These are phyloP conservation scores for Eragrostis curvula DNA, from an alignment of 176 grass and related monocot species.

Conservation along the genomic window DNA sequence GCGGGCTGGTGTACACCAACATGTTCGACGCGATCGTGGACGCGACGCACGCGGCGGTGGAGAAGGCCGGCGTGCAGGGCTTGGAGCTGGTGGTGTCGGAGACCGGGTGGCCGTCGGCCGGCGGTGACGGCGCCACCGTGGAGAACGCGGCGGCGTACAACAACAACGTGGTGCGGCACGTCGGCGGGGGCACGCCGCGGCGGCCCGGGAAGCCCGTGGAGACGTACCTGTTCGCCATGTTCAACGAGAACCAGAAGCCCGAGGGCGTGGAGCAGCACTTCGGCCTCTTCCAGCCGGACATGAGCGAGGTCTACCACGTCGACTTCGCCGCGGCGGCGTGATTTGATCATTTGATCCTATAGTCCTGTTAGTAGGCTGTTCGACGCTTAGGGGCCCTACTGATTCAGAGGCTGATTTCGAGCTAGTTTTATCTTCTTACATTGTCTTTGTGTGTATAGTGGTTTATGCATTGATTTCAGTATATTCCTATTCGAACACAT, in stretches of 20 bases:
- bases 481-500: not conserved
- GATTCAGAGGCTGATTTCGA: not conserved
- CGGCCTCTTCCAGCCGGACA: slow-evolving; percentile 81
- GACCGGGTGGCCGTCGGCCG: slow-evolving; percentile 93
- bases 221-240: slow-evolving; percentile 97
- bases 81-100: slow-evolving; percentile 89
- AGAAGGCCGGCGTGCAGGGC: slow-evolving; percentile 58
- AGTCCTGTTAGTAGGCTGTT: not conserved
- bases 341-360: too few species aligned
- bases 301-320: slow-evolving; percentile 86
- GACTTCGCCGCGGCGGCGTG: slow-evolving; percentile 52
- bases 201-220: slow-evolving; percentile 69
- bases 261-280: slow-evolving; percentile 89
- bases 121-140: slow-evolving; percentile 55
- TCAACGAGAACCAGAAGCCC: slow-evolving; percentile 92
- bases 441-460: not conserved
- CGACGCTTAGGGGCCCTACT: not conserved
- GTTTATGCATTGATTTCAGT: slow-evolving; percentile 5
- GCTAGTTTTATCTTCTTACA: not conserved
- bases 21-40: slow-evolving; percentile 96
- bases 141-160: slow-evolving; percentile 87
- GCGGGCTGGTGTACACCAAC: slow-evolving; percentile 73
- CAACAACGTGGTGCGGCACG: slow-evolving; percentile 77
- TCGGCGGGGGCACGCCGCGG: slow-evolving; percentile 65
- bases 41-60: slow-evolving; percentile 78